phyloP scores from a whole-genome alignment of 768 basidiomycete genomes.

The Leccinum incarnatum region DNA sequence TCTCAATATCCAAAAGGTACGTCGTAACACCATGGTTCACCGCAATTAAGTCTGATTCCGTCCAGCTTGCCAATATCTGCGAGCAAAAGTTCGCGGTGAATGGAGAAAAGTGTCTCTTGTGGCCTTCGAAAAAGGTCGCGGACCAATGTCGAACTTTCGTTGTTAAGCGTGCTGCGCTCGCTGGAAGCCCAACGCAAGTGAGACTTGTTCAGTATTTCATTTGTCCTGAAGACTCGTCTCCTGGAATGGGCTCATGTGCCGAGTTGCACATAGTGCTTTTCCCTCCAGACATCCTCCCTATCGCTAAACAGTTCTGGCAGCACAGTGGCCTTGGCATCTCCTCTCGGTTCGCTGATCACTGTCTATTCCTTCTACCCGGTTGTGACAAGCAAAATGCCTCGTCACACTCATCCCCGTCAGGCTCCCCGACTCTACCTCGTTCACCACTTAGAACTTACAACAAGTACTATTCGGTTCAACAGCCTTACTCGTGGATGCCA shows the following conservation, averaged over 20 bases:
- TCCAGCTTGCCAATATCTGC: slow-evolving; percentile 75
- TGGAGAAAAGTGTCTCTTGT: slow-evolving; percentile 76
- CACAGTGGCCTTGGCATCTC: slow-evolving; percentile 90
- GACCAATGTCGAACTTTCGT: slow-evolving; percentile 76
- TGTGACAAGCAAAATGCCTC: slow-evolving; percentile 32
- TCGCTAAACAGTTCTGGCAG: slow-evolving; percentile 95
- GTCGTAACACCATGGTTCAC: slow-evolving; percentile 16
- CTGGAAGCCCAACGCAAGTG: slow-evolving; percentile 44
- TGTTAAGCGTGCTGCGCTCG: slow-evolving; percentile 42
- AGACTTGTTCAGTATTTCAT: slow-evolving; percentile 71
- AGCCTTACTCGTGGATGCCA: slow-evolving; percentile 8
- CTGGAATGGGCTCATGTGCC: slow-evolving; percentile 33
- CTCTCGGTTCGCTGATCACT: slow-evolving; percentile 81
- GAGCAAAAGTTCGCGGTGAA: slow-evolving; percentile 71
- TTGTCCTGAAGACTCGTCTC: slow-evolving; percentile 50
- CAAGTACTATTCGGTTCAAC: slow-evolving; percentile 52
- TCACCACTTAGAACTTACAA: slow-evolving; percentile 46
- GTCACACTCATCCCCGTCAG: slow-evolving; percentile 29
- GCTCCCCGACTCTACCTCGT: slow-evolving; percentile 23
- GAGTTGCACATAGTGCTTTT: slow-evolving; percentile 86
- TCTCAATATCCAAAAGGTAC: slow-evolving; percentile 76
- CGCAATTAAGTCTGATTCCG: neutral
- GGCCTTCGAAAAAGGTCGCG: slow-evolving; percentile 70
- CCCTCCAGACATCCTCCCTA: slow-evolving; percentile 50
- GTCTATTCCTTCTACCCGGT: slow-evolving; percentile 62